Evolutionary conservation across 768 basidiomycete species (phyloP).

Genomic region (Collybia sordida): DNA sequence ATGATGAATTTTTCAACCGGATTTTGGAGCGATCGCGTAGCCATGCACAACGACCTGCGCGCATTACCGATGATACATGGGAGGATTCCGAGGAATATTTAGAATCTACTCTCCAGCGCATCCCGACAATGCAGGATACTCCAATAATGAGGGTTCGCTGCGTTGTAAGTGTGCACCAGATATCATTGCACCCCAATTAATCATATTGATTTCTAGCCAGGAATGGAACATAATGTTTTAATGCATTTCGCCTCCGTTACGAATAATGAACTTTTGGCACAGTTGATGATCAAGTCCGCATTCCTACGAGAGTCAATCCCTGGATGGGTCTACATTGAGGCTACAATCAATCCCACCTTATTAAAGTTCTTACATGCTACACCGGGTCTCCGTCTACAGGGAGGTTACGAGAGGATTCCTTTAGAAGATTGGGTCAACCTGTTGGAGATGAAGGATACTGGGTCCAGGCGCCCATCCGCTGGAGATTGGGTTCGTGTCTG

Average conservation of each 20-base stretch:
- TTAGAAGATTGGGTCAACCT: neutral
- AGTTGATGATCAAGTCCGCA: neutral
- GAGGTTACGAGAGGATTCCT: neutral
- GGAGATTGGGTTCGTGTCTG: conserved; percentile 1
- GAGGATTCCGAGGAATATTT: neutral
- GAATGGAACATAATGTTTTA: neutral
- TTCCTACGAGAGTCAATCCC: neutral
- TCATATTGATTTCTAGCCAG: neutral
- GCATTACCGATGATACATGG: neutral
- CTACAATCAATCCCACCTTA: neutral
- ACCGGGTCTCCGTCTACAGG: neutral
- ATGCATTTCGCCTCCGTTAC: neutral
- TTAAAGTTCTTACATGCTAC: neutral
- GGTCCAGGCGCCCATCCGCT: neutral
- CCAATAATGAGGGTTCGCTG: neutral
- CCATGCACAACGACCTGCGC: neutral
- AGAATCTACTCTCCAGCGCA: neutral
- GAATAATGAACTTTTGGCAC: neutral
- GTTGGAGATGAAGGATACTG: neutral
- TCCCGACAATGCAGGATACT: conserved; percentile 1
- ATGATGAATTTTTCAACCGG: neutral
- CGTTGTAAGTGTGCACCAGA: neutral
- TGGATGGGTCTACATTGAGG: neutral
- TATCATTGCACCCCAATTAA: neutral
- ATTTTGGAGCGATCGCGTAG: conserved; percentile 1